Evolutionary conservation across 192 early-diverging fungal species (phyloP).

Genomic region (Coemansia sp.): DNA sequence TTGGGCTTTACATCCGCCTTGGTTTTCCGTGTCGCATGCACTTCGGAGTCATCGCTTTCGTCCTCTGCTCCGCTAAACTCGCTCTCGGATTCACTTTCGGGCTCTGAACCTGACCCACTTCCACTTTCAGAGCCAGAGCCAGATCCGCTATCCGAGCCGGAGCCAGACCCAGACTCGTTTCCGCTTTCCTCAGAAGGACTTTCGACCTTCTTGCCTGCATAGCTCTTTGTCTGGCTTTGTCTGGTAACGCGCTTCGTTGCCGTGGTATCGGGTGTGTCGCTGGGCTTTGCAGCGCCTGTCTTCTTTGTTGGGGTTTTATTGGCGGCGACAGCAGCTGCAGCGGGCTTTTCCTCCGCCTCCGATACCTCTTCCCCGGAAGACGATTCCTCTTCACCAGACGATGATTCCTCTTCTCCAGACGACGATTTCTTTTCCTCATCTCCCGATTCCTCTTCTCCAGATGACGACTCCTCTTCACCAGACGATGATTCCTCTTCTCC

Average conservation of each 20-base stretch:
- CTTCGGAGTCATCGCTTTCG: background rate
- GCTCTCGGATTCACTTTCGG: background rate
- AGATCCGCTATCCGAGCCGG: constrained; percentile 5
- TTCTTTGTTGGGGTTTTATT: too few species aligned
- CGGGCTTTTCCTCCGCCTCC: background rate
- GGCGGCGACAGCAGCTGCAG: too few species aligned
- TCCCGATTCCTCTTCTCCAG: constrained; percentile 6
- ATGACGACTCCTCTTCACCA: background rate
- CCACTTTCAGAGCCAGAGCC: background rate
- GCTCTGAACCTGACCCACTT: background rate
- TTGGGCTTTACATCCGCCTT: background rate
- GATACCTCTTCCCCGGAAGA: constrained; percentile 2
- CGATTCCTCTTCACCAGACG: background rate
- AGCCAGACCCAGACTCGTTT: constrained; percentile 9
- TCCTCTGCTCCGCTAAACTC: background rate
- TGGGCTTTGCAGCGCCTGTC: too few species aligned
- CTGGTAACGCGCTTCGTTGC: background rate
- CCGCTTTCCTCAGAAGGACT: background rate
- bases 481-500: constrained; percentile 7
- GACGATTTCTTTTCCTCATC: constrained; percentile 3
- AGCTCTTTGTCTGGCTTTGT: background rate
- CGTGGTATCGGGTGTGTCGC: background rate
- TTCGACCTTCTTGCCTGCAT: background rate
- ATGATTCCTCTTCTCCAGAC: constrained; percentile 11
- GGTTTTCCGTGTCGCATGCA: background rate